A percentile compares a stretch with the other conserved stretches of the same genome.
phyloP scores from a whole-genome alignment of 768 basidiomycete genomes.

The Aureoboletus auriporus region DNA sequence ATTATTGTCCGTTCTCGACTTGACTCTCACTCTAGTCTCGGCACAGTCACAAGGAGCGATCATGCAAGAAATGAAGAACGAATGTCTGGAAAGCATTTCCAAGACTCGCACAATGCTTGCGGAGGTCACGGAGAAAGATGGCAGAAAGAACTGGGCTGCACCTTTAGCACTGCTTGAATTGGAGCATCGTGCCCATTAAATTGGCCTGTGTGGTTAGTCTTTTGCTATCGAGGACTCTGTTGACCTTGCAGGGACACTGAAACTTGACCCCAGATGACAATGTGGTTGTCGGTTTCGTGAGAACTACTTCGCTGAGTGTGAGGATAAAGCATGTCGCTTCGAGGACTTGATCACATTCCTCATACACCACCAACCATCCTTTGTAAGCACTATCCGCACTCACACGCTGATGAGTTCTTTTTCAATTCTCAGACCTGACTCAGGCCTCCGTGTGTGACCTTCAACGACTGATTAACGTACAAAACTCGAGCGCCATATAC shows the following conservation, averaged over 20 bases:
- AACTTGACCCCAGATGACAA: slow-evolving; percentile 37
- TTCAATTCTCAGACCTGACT: slow-evolving; percentile 12
- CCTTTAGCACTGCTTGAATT: slow-evolving; percentile 73
- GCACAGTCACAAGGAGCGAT: slow-evolving; percentile 21
- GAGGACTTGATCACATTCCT: slow-evolving; percentile 76
- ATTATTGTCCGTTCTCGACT: slow-evolving; percentile 71
- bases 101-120: slow-evolving; percentile 50
- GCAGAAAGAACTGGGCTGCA: slow-evolving; percentile 68
- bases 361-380: slow-evolving; percentile 41
- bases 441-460: slow-evolving; percentile 53
- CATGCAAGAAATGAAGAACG: slow-evolving; percentile 34
- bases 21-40: slow-evolving; percentile 46
- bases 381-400: slow-evolving; percentile 37
- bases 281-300: slow-evolving; percentile 48
- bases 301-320: slow-evolving; percentile 66
- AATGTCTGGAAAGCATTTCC: slow-evolving; percentile 36
- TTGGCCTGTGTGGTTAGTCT: slow-evolving; percentile 42
- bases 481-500: slow-evolving; percentile 66
- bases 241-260: slow-evolving; percentile 3
- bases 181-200: slow-evolving; percentile 52
- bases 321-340: slow-evolving; percentile 81
- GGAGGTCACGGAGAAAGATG: slow-evolving; percentile 60
- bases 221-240: neutral
- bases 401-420: slow-evolving; percentile 10
- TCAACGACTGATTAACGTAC: slow-evolving; percentile 69